phyloP scores from a whole-genome alignment of 345 rosid species.

The sweet orange (Citrus sinensis) region DVS_A1.0 CM039166.1:24516001-24516500 shows the following conservation, averaged over 20 bases:
- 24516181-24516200: constrained; percentile 82
- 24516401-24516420: neutral
- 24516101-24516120: constrained; percentile 99
- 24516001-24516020: constrained; percentile 74
- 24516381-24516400: constrained; percentile 63
- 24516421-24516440: neutral
- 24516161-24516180: constrained; percentile 78
- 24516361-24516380: constrained; percentile 80
- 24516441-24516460: neutral
- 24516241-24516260: constrained; percentile 97
- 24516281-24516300: constrained; percentile 88
- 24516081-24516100: constrained; percentile 95
- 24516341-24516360: constrained; percentile 91
- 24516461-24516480: neutral
- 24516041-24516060: constrained; percentile 91
- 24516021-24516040: constrained; percentile 83
- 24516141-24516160: constrained; percentile 59
- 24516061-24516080: constrained; percentile 84
- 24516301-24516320: constrained; percentile 89
- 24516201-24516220: constrained; percentile 77
- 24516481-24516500: neutral
- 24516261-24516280: constrained; percentile 88
- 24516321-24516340: constrained; percentile 88
- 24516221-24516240: constrained; percentile 84
- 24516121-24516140: constrained; percentile 62